Conservation (phyloP, 2,329 filamentous ascomycete species). For the Lizonia empirigonia region DNA sequence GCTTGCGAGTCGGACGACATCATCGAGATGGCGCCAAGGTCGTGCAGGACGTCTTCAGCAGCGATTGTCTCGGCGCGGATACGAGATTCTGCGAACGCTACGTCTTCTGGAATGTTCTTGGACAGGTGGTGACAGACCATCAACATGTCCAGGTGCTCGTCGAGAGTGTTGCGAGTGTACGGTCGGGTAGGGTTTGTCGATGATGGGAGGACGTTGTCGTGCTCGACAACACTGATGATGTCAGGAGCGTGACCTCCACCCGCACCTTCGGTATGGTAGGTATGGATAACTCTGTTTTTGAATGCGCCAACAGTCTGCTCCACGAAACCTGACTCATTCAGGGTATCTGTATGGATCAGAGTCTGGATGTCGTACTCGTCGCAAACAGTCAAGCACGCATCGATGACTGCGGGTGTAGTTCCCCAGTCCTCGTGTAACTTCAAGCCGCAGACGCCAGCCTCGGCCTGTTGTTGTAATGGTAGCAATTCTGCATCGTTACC, state of each 20-base stretch:
- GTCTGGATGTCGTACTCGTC: slow-evolving; percentile 93
- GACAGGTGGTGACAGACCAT: slow-evolving; percentile 97
- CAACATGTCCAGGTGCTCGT: slow-evolving; percentile 96
- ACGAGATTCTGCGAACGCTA: slow-evolving; percentile 91
- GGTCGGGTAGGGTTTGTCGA: slow-evolving; percentile 93
- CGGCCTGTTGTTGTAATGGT: slow-evolving; percentile 78
- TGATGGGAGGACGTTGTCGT: slow-evolving; percentile 83
- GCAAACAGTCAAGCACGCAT: slow-evolving; percentile 78
- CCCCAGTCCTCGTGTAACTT: slow-evolving; percentile 99
- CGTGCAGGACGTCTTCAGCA: slow-evolving; percentile 93
- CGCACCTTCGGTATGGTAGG: slow-evolving; percentile 95
- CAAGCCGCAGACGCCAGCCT: slow-evolving; percentile 84
- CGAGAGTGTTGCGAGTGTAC: slow-evolving; percentile 88
- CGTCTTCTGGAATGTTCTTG: slow-evolving; percentile 91
- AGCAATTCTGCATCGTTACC: slow-evolving; percentile 79
- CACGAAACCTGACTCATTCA: slow-evolving; percentile 97
- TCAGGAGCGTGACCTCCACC: slow-evolving; percentile 94
- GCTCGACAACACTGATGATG: slow-evolving; percentile 92
- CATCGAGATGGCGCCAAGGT: slow-evolving; percentile 95
- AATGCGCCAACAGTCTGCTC: slow-evolving; percentile 88
- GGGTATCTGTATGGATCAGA: slow-evolving; percentile 92
- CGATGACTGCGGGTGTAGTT: slow-evolving; percentile 86
- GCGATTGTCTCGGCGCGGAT: slow-evolving; percentile 97
- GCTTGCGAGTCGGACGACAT: slow-evolving; percentile 95
- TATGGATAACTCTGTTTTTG: slow-evolving; percentile 87